Percentiles rank a stretch among this genome's conserved stretches.
These are phyloP conservation scores for Colletotrichum chrysophilum DNA, from an alignment of 2,329 filamentous ascomycete genomes.

Conservation along the genomic window DNA sequence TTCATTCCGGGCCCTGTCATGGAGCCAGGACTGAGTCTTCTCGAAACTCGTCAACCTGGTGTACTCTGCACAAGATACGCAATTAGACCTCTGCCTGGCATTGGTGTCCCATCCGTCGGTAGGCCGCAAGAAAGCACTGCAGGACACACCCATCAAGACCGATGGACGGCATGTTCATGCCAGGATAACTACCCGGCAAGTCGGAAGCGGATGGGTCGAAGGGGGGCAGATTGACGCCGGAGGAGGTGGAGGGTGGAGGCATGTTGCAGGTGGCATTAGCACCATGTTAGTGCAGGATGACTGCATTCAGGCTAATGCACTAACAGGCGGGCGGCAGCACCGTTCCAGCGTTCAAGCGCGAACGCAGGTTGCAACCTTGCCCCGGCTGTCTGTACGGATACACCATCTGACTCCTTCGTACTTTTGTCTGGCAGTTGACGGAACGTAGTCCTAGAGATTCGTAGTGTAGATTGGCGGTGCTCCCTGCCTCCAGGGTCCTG, in stretches of 20 bases:
- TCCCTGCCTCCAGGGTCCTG: conserved; percentile 4
- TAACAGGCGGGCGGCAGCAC: conserved; percentile 4
- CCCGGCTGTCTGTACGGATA: not conserved
- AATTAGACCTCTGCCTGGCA: not conserved
- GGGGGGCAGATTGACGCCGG: not conserved
- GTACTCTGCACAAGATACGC: not conserved
- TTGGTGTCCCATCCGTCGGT: not conserved
- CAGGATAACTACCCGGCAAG: conserved; percentile 1
- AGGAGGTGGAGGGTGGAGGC: not conserved
- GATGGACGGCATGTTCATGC: not conserved
- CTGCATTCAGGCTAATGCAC: conserved; percentile 4
- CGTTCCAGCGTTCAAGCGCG: not conserved
- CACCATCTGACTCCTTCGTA: not conserved
- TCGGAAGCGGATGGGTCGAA: conserved; percentile 12
- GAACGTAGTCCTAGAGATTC: not conserved
- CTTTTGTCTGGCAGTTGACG: not conserved
- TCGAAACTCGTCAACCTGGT: not conserved
- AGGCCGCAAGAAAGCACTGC: not conserved
- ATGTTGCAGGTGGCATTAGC: not conserved
- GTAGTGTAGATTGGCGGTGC: not conserved
- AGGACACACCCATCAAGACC: not conserved
- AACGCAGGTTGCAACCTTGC: not conserved
- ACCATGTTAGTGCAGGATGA: conserved; percentile 13
- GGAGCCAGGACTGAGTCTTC: not conserved
- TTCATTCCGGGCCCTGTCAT: not conserved